Base-by-base conservation (phyloP, 2,329 filamentous ascomycete genomes). In the Orbilia blumenaviensis region DNA sequence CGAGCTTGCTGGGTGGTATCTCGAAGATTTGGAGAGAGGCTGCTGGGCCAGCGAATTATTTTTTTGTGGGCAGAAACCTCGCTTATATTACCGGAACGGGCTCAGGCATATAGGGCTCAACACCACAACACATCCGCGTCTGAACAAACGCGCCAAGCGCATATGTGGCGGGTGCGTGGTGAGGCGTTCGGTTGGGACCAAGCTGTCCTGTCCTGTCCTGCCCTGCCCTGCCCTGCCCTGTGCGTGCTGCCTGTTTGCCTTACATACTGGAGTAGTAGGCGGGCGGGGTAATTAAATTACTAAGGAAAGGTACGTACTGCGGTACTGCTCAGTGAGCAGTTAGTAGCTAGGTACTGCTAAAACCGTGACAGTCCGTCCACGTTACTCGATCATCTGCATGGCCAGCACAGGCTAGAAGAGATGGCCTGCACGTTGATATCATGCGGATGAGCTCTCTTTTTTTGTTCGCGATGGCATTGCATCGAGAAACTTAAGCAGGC, bases 1-100 rank as follows among this genome's bases (percentile, higher is more conserved):
- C 64, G 41, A 56, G 64, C 58, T 69, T 58, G 44, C 63, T 64
- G 50, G 48, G 23, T 66, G 34, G 56, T 69, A 76, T 76, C 48
- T 76, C 38, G 72, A 76, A 69, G 58, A 60, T 54, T 69, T 62
- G 66, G 34, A 44, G 58, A 56, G 34, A 58, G 48, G 27, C 23
- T 18, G 41, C 54, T 41, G 54, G 62, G 56, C 58, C 64, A 41
- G 62, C 61, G 25, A 66, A 76, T 69, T 76, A 76, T 64, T 76
- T 76, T 71, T 69, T 68, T 76, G 72, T 76, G 72, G 72, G 72
- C 58, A 52, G 27, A 10, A 27, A 3, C 10, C 72, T 76, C 72
- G 72, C 72, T 69, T 64, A 66, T 34, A n/a, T 58, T 75, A 27
- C 69, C 25, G 1, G 25, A 66, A 67, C 36, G 25, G 63, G 69